Conservation (phyloP, 1,139 yeast species). For the Trichomonascaceae sp. region DNA sequence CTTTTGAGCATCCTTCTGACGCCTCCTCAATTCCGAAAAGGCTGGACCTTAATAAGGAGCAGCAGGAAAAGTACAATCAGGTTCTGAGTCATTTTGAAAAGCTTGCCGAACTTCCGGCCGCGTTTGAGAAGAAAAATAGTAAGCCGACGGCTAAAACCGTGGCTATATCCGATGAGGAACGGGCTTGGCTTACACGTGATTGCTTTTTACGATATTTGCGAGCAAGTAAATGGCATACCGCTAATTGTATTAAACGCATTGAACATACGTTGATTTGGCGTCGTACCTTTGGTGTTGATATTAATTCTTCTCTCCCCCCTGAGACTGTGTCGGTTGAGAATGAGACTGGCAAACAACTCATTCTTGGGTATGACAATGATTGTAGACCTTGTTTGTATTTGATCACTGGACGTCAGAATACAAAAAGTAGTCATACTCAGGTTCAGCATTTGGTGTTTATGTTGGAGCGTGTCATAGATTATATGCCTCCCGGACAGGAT, state of each 20-base stretch:
- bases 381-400: slow-evolving; percentile 85
- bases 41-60: slow-evolving; percentile 44
- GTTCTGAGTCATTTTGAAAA: slow-evolving; percentile 58
- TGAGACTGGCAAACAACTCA: slow-evolving; percentile 81
- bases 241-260: slow-evolving; percentile 66
- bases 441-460: slow-evolving; percentile 89
- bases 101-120: slow-evolving; percentile 37
- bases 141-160: slow-evolving; percentile 9
- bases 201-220: slow-evolving; percentile 81
- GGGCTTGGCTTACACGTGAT: slow-evolving; percentile 87
- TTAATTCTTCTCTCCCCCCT: slow-evolving; percentile 50
- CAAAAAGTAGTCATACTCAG: slow-evolving; percentile 77
- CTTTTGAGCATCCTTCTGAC: slow-evolving; percentile 25
- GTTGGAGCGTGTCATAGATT: slow-evolving; percentile 84
- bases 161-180: slow-evolving; percentile 54
- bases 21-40: slow-evolving; percentile 47
- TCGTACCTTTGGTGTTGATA: slow-evolving; percentile 79
- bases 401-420: slow-evolving; percentile 90
- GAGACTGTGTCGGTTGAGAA: slow-evolving; percentile 65
- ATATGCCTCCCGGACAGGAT: slow-evolving; percentile 95
- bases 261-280: slow-evolving; percentile 83
- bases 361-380: slow-evolving; percentile 83
- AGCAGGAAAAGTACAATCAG: slow-evolving; percentile 49
- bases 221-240: slow-evolving; percentile 82
- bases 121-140: slow-evolving; percentile 18